Conservation (phyloP, 2,329 filamentous ascomycete genomes). For the Pochonia chlamydosporia region DNA sequence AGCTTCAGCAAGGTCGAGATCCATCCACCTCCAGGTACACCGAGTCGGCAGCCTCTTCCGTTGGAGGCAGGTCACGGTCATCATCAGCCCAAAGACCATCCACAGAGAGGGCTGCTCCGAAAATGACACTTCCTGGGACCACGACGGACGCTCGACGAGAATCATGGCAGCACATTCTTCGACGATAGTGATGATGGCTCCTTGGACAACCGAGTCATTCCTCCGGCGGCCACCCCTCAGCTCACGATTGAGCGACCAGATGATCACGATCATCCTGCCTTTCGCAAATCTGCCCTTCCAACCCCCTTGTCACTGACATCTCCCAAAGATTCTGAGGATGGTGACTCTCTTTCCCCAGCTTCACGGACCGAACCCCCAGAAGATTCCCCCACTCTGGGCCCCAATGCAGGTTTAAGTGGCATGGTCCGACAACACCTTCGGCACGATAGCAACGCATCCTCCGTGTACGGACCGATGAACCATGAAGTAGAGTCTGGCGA, state of each 20-base stretch:
- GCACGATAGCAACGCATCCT: slow-evolving; percentile 74
- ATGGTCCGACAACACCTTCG: slow-evolving; percentile 82
- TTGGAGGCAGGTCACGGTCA: slow-evolving; percentile 38
- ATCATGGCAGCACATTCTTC: slow-evolving; percentile 33
- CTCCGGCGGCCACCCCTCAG: slow-evolving; percentile 23
- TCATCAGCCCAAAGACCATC: slow-evolving; percentile 35
- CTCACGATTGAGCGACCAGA: slow-evolving; percentile 40
- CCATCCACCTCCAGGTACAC: slow-evolving; percentile 45
- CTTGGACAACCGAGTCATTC: slow-evolving; percentile 5
- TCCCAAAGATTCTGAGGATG: slow-evolving; percentile 21
- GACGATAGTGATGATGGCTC: slow-evolving; percentile 37
- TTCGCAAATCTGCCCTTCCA: slow-evolving; percentile 39
- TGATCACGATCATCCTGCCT: slow-evolving; percentile 49
- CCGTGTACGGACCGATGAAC: slow-evolving; percentile 56
- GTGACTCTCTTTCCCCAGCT: slow-evolving; percentile 13
- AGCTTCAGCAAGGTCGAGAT: slow-evolving; percentile 71
- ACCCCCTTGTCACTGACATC: slow-evolving; percentile 33
- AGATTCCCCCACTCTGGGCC: slow-evolving; percentile 78
- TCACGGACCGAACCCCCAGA: slow-evolving; percentile 20
- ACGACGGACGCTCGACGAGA: slow-evolving; percentile 26
- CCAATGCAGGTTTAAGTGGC: slow-evolving; percentile 64
- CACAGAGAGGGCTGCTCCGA: slow-evolving; percentile 25
- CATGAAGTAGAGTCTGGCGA: slow-evolving; percentile 16
- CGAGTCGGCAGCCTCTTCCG: slow-evolving; percentile 38
- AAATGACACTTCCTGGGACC: slow-evolving; percentile 19